Conservation (phyloP, 352 stramenopile species). For the Plasmopara muralis region DNA sequence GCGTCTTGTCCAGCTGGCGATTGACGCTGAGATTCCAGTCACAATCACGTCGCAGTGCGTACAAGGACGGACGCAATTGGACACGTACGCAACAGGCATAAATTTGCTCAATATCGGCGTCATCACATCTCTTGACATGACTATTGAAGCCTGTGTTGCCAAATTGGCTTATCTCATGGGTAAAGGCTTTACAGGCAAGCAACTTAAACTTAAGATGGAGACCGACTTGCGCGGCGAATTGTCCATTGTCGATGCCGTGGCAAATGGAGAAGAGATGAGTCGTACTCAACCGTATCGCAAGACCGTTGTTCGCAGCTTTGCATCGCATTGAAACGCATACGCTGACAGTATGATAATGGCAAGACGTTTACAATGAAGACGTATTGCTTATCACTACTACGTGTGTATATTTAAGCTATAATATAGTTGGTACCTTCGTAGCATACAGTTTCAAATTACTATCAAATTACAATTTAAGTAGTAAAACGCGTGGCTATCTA, state of each 20-base stretch:
- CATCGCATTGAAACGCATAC: constrained; percentile 31
- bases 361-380: too few species aligned
- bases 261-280: constrained; percentile 56
- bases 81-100: constrained; percentile 90
- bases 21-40: constrained; percentile 82
- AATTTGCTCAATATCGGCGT: constrained; percentile 88
- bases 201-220: constrained; percentile 81
- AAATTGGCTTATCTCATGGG: constrained; percentile 95
- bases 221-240: constrained; percentile 76
- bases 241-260: constrained; percentile 62
- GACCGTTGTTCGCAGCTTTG: constrained; percentile 73
- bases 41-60: constrained; percentile 93
- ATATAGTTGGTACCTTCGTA: too few species aligned
- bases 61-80: constrained; percentile 88
- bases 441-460: too few species aligned
- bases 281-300: constrained; percentile 61
- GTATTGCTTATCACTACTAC: too few species aligned
- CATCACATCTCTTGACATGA: constrained; percentile 95
- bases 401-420: too few species aligned
- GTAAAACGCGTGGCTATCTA: too few species aligned
- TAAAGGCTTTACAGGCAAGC: constrained; percentile 53
- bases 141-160: constrained; percentile 89
- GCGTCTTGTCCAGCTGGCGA: constrained; percentile 73
- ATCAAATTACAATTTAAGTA: too few species aligned
- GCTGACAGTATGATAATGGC: too few species aligned